Percentiles rank a stretch among this genome's conserved stretches.
Conservation (phyloP, 2,329 filamentous ascomycete species). For the Tolypocladium inflatum region DNA sequence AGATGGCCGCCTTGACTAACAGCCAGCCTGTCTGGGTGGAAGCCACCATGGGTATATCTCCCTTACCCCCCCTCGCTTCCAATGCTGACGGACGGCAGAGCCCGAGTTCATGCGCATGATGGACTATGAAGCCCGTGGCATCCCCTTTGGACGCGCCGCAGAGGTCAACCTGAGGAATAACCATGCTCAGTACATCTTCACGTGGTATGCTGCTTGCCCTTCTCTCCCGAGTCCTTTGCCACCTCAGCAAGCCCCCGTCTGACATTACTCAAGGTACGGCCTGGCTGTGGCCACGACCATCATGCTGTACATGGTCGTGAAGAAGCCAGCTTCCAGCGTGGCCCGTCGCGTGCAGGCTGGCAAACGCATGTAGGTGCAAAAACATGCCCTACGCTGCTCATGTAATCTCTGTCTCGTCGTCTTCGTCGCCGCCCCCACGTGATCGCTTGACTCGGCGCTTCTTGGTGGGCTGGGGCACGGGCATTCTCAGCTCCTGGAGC, state of each 20-base stretch:
- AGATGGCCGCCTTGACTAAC: constrained; percentile 79
- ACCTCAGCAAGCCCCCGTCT: background rate
- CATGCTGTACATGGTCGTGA: constrained; percentile 94
- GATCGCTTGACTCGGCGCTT: constrained; percentile 27
- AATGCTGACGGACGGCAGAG: constrained; percentile 35
- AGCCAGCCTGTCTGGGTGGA: constrained; percentile 92
- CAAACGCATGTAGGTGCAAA: constrained; percentile 52
- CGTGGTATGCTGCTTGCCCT: constrained; percentile 58
- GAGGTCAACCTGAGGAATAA: constrained; percentile 95
- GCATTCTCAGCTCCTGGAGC: constrained; percentile 72
- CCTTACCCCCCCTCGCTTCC: background rate
- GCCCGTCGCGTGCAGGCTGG: constrained; percentile 67
- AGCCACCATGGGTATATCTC: constrained; percentile 72
- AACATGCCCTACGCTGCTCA: background rate
- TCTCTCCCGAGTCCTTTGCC: background rate
- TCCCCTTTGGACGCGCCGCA: constrained; percentile 79
- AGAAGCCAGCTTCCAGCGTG: constrained; percentile 69
- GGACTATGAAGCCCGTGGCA: constrained; percentile 67
- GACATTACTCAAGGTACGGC: constrained; percentile 58
- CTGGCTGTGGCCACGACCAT: constrained; percentile 76
- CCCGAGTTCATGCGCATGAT: constrained; percentile 70
- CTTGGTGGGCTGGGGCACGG: constrained; percentile 42
- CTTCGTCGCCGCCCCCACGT: constrained; percentile 20
- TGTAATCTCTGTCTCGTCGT: constrained; percentile 23
- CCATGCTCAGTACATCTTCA: constrained; percentile 97